Base-by-base conservation (phyloP, 2,329 filamentous ascomycete genomes). In the Aspergillus udagawae region DNA sequence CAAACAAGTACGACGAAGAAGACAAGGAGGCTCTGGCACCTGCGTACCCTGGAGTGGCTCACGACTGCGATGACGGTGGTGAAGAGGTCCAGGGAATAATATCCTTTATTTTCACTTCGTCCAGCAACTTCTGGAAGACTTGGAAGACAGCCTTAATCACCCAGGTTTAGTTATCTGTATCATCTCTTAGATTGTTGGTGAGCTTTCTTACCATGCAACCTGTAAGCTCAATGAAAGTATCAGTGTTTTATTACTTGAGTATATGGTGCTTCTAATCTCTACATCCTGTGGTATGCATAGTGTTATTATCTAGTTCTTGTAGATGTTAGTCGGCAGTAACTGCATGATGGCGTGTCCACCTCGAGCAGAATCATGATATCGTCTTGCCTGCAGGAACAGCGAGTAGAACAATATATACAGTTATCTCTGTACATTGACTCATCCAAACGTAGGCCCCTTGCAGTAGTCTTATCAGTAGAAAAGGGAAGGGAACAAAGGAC, bases 81-180 rank as follows among this genome's bases (percentile, higher is more conserved):
- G 41, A 44, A 9, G 41, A n/a, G 9, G n/a, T 20, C 20, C 8
- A 44, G n/a, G 41, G 41, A 44, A 20, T 21, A 21, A 21, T 21
- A 12, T 44, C 41, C 20, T 9, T 21, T 20, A 44, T 44, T n/a
- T 44, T 44, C 14, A 12, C 41, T 44, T 21, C 20, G 41, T 20
- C 41, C 41, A 44, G 41, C n/a, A 44, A 44, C 41, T 44, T 44
- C n/a, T 44, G 41, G 41, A 21, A 44, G 41, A 44, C 41, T 17
- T 44, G 41, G 41, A 44, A 48, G 52, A 49, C 29, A 51, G 45
- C 50, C 50, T 52, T 8, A 51, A 27, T 2, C 55, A 51, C 25
- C 61, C 17, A 44, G 41, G 41, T n/a, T 44, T 44, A 17, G 5
- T 14, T 20, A 2, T 44, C 2, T 21, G 21, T 21, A 44, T 1